A percentile compares a stretch with the other conserved stretches of the same genome.
Evolutionary conservation across 2,329 filamentous ascomycete genomes (phyloP).

Genomic region (Colletotrichum sp.): DNA sequence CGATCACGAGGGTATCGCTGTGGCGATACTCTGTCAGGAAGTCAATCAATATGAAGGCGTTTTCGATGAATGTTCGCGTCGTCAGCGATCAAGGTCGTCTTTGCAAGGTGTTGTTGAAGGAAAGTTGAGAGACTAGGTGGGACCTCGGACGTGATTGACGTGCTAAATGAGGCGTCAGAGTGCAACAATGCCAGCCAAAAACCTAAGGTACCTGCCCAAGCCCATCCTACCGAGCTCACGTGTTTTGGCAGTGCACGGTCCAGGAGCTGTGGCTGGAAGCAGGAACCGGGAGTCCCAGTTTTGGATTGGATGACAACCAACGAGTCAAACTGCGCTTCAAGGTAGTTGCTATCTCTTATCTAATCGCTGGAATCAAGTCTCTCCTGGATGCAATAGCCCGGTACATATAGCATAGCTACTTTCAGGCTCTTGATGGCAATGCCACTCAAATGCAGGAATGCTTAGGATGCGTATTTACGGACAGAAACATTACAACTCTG

Average conservation of each 20-base stretch:
- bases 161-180: background rate
- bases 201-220: background rate
- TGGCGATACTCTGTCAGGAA: background rate
- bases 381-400: background rate
- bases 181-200: background rate
- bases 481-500: background rate
- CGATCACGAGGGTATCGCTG: slow-evolving; percentile 3
- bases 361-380: background rate
- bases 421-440: background rate
- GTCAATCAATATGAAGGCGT: background rate
- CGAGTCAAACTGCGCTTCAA: background rate
- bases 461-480: background rate
- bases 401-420: background rate
- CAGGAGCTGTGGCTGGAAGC: background rate
- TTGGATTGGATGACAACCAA: background rate
- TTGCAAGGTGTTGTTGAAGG: background rate
- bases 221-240: slow-evolving; percentile 2
- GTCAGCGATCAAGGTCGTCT: background rate
- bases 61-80: background rate
- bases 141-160: background rate
- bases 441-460: background rate
- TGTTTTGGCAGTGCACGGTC: background rate
- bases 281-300: background rate
- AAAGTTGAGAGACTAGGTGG: background rate
- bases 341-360: background rate